phyloP scores from a whole-genome alignment of 768 basidiomycete species.

The Podaxis sp. region DNA sequence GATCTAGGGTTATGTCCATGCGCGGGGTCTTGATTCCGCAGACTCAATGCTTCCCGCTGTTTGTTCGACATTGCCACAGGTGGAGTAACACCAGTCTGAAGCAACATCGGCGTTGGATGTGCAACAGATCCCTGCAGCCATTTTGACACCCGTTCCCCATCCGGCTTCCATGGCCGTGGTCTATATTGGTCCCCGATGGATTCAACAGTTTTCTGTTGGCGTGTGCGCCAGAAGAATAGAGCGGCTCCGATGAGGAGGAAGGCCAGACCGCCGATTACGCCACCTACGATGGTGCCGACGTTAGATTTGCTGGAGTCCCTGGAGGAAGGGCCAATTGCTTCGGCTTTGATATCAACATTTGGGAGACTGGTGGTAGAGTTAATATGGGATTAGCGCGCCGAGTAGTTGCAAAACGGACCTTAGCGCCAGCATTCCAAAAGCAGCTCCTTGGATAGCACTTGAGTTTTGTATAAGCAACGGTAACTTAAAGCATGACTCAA shows the following conservation, averaged over 20 bases:
- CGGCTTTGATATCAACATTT: constrained; percentile 7
- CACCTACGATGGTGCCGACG: constrained; percentile 16
- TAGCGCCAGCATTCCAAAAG: constrained; percentile 29
- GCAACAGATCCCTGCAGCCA: background rate
- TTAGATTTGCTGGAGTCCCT: background rate
- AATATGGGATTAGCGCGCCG: background rate
- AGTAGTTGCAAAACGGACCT: constrained; percentile 19
- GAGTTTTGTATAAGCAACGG: background rate
- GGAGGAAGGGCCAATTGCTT: background rate
- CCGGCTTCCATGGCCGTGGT: background rate
- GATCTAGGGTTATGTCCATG: background rate
- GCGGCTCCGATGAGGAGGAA: background rate
- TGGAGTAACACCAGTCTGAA: background rate
- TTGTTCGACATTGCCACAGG: background rate
- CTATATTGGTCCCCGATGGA: background rate
- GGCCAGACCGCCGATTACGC: constrained; percentile 15
- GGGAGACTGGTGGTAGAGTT: background rate
- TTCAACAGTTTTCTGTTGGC: background rate
- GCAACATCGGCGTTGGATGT: background rate
- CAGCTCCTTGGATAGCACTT: constrained; percentile 35
- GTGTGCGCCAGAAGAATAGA: background rate
- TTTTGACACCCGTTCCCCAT: background rate
- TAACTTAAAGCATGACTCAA: background rate
- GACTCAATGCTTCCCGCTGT: background rate
- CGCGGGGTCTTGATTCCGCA: background rate